Evolutionary conservation across 1,284 basidiomycete genomes (phyloP), one percentile per base, ranked within the genome.

Genomic region (Apiotrichum montevideense): DNA sequence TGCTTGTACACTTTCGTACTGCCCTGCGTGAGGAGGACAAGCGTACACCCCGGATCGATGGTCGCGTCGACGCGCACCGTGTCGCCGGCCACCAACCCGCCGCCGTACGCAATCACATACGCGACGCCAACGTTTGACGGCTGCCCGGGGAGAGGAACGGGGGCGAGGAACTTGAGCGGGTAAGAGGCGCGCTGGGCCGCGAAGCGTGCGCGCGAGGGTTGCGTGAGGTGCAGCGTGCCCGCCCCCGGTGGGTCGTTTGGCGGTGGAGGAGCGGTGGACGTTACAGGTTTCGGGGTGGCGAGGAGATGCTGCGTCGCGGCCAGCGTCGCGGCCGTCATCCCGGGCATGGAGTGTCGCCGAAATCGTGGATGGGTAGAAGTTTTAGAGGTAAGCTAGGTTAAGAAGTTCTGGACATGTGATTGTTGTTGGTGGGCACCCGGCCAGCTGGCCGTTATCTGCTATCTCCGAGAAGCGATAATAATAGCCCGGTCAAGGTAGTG

Each of bases 1-100:
- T 80, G 79, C 72, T 90, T 91, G 80, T 94, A 96, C 32, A 96
- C 87, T 73, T 97, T 96, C 11, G 93, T 96, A 21, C 86, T 88
- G n/a, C 91, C 91, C 85, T 94, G 71, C 11, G 66, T 75, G 14
- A 74, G 62, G 43, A 75, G 58, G 8, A 71, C 62, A 29, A 76
- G 62, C 21, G 64, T 64, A 29, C 67, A 69, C 11, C 65, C 66
- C 8, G 52, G 39, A 37, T 83, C 83, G 1, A 96, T 82, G 46
- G 85, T 77, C 14, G 88, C 82, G 15, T 79, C 72, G 3, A 97
- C 74, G 47, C 81, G 75, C 41, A 96, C 80, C 41, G 79, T 75
- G 77, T 98, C 95, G 0, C 94, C 94, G 5, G 87, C 85, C 34
- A 98, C 90, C 4, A 98, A 82, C 1, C 95, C 95, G 11, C 95